phyloP scores from a whole-genome alignment of 495 filamentous ascomycete species.

The Lasiosphaeria hispida region DNA sequence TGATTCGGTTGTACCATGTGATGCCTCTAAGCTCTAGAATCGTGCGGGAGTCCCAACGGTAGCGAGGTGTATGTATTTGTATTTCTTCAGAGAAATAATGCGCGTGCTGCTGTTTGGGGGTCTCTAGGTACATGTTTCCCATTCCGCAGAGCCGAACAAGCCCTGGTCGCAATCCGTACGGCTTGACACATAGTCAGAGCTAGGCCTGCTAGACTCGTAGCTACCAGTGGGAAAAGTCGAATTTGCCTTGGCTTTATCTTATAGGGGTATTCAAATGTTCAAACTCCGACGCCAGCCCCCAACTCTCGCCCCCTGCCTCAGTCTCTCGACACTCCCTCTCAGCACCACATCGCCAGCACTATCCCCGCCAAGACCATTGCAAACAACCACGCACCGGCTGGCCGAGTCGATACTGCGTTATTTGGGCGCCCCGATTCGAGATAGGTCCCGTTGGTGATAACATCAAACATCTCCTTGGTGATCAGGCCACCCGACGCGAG shows the following conservation, averaged over 20 bases:
- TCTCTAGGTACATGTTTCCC: no score
- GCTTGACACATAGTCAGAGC: no score
- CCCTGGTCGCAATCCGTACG: neutral
- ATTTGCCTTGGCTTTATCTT: neutral
- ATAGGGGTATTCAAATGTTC: constrained; percentile 2
- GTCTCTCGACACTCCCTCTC: neutral
- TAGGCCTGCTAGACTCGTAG: neutral
- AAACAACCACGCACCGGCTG: neutral
- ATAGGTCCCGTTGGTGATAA: constrained; percentile 29
- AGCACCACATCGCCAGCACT: neutral
- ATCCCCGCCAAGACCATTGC: neutral
- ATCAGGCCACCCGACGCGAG: constrained; percentile 29
- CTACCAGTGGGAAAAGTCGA: no score
- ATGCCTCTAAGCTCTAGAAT: no score
- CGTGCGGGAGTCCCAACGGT: no score
- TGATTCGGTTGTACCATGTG: no score
- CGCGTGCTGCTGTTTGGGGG: no score
- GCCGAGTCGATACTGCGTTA: neutral
- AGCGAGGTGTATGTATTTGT: no score
- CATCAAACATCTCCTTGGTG: constrained; percentile 8
- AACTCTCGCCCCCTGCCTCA: neutral
- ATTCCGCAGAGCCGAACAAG: neutral
- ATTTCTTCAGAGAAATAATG: no score
- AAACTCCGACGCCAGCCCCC: neutral
- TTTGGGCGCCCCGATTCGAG: constrained; percentile 10